Evolutionary conservation across 176 grass and related monocot genomes (phyloP), one percentile per base, ranked within the genome.

Genomic region (Raddia guianensis): DNA sequence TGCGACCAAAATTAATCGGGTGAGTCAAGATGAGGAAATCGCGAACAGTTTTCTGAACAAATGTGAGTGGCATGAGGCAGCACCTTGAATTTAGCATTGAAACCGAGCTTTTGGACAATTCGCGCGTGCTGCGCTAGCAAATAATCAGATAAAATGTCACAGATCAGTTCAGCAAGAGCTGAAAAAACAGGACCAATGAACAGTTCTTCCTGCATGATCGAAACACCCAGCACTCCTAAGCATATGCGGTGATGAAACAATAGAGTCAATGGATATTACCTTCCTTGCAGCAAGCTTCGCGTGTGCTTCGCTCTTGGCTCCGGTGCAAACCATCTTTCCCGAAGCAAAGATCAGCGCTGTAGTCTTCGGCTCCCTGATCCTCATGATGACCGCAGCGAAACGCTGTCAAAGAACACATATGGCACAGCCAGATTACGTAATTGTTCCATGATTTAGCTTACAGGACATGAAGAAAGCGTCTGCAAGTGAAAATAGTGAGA

Each of bases 261-360:
- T 75, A 69, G 20, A 15, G 53, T 15, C 27, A 79, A 19, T 59
- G 9, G n/a, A 32, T 68, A 34, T 67, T 87, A 84, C 87, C 87
- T 89, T 89, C 35, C 76, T 82, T 10, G 79, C 83, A 80, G 83
- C 76, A 79, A 97, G 82, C 78, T 67, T 97, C 8, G 91, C 94
- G 5, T 88, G 83, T 5, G 77, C 75, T 76, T 97, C 91, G 40
- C 87, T 89, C 78, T 94, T 97, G 72, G 91, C 94, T 84, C 94
- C 94, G 15, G 94, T 97, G 78, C 91, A 93, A 60, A 94, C 91
- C 85, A 97, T 97, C 80, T 97, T 97, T 65, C 94, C 94, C n/a
- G 94, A 91, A 85, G 89, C 86, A 85, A 97, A 97, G 54, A 97
- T 89, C 42, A 97, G 68, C 6, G 94, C 94, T 35, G 94, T 93